phyloP scores from a whole-genome alignment of 345 rosid species.

The Euphorbia pulcherrima region DNA sequence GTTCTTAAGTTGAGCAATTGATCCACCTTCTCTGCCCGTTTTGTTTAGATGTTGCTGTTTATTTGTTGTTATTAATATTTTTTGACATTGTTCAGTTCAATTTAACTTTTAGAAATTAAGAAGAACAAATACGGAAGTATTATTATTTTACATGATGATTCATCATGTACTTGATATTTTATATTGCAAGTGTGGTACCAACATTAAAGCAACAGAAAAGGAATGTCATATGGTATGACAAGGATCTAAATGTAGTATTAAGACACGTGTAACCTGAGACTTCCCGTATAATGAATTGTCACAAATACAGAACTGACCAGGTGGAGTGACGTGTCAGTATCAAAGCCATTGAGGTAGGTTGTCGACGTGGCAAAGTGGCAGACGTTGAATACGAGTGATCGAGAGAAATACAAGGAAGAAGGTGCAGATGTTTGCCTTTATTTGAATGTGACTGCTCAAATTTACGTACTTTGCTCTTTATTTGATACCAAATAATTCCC shows the following conservation, averaged over 20 bases:
- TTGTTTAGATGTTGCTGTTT: not conserved
- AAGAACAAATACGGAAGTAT: too few relatives aligned
- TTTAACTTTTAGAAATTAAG: not conserved
- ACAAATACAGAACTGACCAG: not conserved
- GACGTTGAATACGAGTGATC: not conserved
- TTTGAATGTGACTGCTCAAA: too few relatives aligned
- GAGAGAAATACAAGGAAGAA: not conserved
- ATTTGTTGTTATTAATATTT: not conserved
- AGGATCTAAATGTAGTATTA: not conserved
- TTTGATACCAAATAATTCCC: too few relatives aligned
- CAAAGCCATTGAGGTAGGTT: slow-evolving; percentile 1
- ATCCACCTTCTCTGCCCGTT: not conserved
- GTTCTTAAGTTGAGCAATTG: not conserved
- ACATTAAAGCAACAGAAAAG: too few relatives aligned
- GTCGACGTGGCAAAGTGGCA: slow-evolving; percentile 10
- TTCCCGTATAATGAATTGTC: slow-evolving; percentile 13
- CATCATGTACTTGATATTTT: too few relatives aligned
- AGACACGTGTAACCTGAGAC: not conserved
- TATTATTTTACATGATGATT: too few relatives aligned
- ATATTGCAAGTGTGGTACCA: too few relatives aligned
- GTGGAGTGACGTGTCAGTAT: slow-evolving; percentile 19
- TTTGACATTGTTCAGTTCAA: too few relatives aligned
- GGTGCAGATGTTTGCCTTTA: not conserved
- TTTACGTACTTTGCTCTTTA: too few relatives aligned
- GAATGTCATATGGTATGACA: too few relatives aligned